Conservation (phyloP, 371 early-diverging fungal species). For the Lichtheimia ramosa region DNA sequence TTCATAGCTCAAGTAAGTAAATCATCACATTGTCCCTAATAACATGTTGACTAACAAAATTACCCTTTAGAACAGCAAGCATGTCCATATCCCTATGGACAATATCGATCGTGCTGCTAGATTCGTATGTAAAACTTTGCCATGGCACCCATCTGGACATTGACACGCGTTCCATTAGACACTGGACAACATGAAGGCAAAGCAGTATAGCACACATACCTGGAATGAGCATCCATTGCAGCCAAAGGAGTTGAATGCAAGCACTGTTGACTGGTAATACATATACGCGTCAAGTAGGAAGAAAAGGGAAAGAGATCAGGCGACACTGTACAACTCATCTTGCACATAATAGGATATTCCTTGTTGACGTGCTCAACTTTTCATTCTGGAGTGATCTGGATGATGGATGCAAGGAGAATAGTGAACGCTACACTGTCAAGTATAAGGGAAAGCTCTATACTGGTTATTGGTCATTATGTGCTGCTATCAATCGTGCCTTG, state of each 20-base stretch:
- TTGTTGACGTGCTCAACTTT: conserved; percentile 86
- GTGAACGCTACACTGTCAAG: conserved; percentile 63
- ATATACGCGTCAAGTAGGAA: neutral
- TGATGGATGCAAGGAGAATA: conserved; percentile 51
- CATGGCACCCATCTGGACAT: neutral
- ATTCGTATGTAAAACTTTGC: conserved; percentile 31
- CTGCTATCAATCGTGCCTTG: conserved; percentile 77
- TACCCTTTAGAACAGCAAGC: conserved; percentile 48
- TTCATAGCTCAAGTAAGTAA: conserved; percentile 53
- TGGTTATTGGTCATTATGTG: conserved; percentile 89
- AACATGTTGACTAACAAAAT: no score
- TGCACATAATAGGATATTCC: conserved; percentile 73
- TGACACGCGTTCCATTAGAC: conserved; percentile 37
- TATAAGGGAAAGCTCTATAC: conserved; percentile 63
- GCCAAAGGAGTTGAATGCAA: conserved; percentile 58
- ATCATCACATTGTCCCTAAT: no score
- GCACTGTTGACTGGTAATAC: conserved; percentile 67
- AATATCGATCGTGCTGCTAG: conserved; percentile 58
- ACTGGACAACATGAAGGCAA: conserved; percentile 59
- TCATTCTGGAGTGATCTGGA: conserved; percentile 85
- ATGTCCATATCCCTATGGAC: conserved; percentile 62
- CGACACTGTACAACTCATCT: neutral
- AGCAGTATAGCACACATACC: conserved; percentile 64
- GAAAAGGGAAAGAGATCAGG: neutral
- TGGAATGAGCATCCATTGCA: conserved; percentile 79